These are phyloP conservation scores for Priceomyces medius DNA, from an alignment of 805 yeast genomes.

Conservation along the genomic window DNA sequence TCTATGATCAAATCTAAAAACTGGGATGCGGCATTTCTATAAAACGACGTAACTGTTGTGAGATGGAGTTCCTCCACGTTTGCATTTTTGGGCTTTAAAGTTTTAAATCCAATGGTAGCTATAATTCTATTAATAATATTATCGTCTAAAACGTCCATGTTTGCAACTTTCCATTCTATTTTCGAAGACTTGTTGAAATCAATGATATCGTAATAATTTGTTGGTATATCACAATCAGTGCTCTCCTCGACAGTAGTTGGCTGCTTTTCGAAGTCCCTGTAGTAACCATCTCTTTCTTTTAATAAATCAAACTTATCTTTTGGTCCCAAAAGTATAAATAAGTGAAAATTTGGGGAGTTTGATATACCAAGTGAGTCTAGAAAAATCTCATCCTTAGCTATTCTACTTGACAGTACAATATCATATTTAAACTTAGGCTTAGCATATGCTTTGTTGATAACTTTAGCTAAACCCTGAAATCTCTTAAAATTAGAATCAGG, in stretches of 20 bases:
- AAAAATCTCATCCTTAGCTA: conserved; percentile 19
- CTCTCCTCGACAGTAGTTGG: conserved; percentile 20
- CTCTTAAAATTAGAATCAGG: conserved; percentile 1
- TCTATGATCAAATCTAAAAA: conserved; percentile 24
- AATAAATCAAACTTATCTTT: conserved; percentile 21
- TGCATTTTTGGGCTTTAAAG: conserved; percentile 4
- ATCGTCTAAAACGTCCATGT: conserved; percentile 13
- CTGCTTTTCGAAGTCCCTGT: conserved; percentile 22
- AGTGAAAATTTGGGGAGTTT: conserved; percentile 12
- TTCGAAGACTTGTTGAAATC: conserved; percentile 17
- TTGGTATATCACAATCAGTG: conserved; percentile 26
- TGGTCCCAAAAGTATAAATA: conserved; percentile 30
- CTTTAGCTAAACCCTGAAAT: conserved; percentile 15
- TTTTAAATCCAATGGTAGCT: conserved; percentile 25
- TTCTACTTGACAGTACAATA: conserved; percentile 41
- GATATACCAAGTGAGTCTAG: conserved; percentile 26
- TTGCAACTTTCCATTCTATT: conserved; percentile 16
- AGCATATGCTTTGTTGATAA: conserved; percentile 53
- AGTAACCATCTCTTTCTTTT: conserved; percentile 15
- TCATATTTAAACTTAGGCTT: conserved; percentile 45
- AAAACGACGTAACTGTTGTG: conserved; percentile 54
- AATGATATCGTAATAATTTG: conserved; percentile 18
- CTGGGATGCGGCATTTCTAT: conserved; percentile 36
- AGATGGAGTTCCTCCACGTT: conserved; percentile 34
- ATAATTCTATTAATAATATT: conserved; percentile 22